Conservation (phyloP, 1,284 basidiomycete species). For the Cryptococcus deneoformans region DNA sequence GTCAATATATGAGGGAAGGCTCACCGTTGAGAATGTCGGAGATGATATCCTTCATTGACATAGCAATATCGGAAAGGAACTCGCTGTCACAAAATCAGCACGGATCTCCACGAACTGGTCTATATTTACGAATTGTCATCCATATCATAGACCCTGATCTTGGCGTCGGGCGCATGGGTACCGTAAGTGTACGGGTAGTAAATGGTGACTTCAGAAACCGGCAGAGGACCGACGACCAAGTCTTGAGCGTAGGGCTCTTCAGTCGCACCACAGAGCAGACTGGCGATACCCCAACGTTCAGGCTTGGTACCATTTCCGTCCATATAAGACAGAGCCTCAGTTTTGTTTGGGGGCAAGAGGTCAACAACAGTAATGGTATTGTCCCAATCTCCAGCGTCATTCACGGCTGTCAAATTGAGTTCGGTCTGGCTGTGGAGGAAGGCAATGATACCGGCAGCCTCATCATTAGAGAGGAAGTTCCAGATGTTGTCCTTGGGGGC, state of each 20-base stretch:
- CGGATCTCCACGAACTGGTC: not conserved
- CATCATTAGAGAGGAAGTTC: slow-evolving; percentile 26
- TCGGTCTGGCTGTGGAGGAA: slow-evolving; percentile 29
- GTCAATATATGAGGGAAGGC: not conserved
- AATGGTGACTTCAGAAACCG: slow-evolving; percentile 12
- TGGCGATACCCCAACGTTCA: slow-evolving; percentile 28
- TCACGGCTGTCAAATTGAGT: slow-evolving; percentile 39
- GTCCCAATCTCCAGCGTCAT: slow-evolving; percentile 34
- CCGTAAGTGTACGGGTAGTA: slow-evolving; percentile 16
- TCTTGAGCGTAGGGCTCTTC: slow-evolving; percentile 41
- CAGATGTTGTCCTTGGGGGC: slow-evolving; percentile 40
- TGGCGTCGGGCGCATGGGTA: slow-evolving; percentile 14
- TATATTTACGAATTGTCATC: slow-evolving; percentile 15
- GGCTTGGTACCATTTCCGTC: slow-evolving; percentile 22
- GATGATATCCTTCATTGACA: slow-evolving; percentile 32
- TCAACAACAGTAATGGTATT: slow-evolving; percentile 39
- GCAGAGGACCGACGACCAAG: slow-evolving; percentile 39
- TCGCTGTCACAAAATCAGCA: slow-evolving; percentile 1
- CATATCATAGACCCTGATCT: slow-evolving; percentile 24
- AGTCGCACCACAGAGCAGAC: slow-evolving; percentile 31
- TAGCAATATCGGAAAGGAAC: slow-evolving; percentile 8
- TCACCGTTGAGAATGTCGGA: slow-evolving; percentile 26
- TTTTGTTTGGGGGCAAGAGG: slow-evolving; percentile 36
- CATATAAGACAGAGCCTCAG: slow-evolving; percentile 28
- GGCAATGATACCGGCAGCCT: slow-evolving; percentile 29